Conservation (phyloP, 2,329 filamentous ascomycete species). For the Coniochaeta ligniaria region DNA sequence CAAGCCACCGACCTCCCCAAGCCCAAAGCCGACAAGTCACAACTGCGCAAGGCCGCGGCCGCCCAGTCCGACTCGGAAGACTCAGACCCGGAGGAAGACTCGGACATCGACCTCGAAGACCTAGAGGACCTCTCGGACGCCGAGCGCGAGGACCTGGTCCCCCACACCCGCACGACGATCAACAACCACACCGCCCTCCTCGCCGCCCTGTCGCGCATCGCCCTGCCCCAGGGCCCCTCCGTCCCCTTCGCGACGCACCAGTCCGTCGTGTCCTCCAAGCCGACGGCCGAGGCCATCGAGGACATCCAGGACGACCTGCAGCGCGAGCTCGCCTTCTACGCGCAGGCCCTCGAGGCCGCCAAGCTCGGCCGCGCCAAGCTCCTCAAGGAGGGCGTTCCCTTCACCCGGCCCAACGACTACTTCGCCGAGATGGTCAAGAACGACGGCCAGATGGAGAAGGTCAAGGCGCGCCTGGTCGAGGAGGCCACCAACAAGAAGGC, state of each 20-base stretch:
- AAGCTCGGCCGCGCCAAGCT: slow-evolving; percentile 66
- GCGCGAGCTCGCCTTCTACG: slow-evolving; percentile 89
- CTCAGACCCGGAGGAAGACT: slow-evolving; percentile 75
- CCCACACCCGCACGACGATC: slow-evolving; percentile 87
- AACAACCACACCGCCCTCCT: slow-evolving; percentile 90
- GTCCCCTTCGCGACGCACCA: slow-evolving; percentile 81
- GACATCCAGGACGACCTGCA: slow-evolving; percentile 88
- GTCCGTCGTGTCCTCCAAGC: slow-evolving; percentile 59
- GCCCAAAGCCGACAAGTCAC: slow-evolving; percentile 19
- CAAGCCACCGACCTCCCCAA: slow-evolving; percentile 20
- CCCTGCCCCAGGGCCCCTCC: slow-evolving; percentile 54
- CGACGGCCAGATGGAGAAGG: slow-evolving; percentile 96
- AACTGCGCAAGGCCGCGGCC: slow-evolving; percentile 17
- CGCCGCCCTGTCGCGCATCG: slow-evolving; percentile 72
- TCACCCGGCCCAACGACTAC: slow-evolving; percentile 86
- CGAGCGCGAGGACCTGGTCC: slow-evolving; percentile 58
- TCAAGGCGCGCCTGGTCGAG: slow-evolving; percentile 88
- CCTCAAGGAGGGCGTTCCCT: slow-evolving; percentile 75
- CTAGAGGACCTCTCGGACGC: slow-evolving; percentile 64
- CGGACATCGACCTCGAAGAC: slow-evolving; percentile 79
- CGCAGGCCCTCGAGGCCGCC: slow-evolving; percentile 76
- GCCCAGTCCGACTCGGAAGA: slow-evolving; percentile 43
- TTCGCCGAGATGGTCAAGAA: slow-evolving; percentile 99
- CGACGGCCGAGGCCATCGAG: slow-evolving; percentile 59
- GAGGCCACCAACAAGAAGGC: slow-evolving; percentile 91